These are phyloP conservation scores for Colletotrichum sp. DNA, from an alignment of 2,329 filamentous ascomycete genomes.

Conservation along the genomic window DNA sequence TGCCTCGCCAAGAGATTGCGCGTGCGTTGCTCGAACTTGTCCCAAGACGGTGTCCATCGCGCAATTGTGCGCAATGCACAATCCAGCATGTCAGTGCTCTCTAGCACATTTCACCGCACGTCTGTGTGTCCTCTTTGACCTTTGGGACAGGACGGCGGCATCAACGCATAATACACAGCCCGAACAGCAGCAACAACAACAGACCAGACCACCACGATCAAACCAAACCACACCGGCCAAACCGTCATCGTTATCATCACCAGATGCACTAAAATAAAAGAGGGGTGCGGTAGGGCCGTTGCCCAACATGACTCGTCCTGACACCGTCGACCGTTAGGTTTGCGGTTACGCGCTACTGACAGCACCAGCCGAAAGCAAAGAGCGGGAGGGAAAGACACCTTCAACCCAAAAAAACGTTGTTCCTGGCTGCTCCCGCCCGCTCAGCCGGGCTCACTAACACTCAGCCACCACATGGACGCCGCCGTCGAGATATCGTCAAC, in stretches of 20 bases:
- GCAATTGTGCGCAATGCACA: neutral
- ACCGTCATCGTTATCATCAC: neutral
- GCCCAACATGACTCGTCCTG: slow-evolving; percentile 15
- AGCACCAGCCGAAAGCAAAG: neutral
- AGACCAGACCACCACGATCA: slow-evolving; percentile 16
- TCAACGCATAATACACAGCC: neutral
- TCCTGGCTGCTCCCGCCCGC: neutral
- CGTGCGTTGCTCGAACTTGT: neutral
- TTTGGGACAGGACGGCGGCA: neutral
- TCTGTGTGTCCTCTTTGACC: neutral
- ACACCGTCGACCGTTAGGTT: slow-evolving; percentile 13
- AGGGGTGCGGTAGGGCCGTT: slow-evolving; percentile 6
- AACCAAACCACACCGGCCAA: neutral
- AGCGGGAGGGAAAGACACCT: neutral
- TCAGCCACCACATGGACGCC: neutral
- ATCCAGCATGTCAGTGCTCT: neutral
- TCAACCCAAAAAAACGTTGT: neutral
- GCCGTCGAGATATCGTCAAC: neutral
- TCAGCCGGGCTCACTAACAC: neutral
- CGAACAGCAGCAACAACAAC: neutral
- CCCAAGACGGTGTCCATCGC: slow-evolving; percentile 17
- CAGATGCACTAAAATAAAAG: neutral
- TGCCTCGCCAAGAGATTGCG: neutral
- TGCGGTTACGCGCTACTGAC: slow-evolving; percentile 11
- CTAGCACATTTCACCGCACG: neutral